phyloP scores from a whole-genome alignment of 2,329 filamentous ascomycete species.

The Fusarium succisae region DNA sequence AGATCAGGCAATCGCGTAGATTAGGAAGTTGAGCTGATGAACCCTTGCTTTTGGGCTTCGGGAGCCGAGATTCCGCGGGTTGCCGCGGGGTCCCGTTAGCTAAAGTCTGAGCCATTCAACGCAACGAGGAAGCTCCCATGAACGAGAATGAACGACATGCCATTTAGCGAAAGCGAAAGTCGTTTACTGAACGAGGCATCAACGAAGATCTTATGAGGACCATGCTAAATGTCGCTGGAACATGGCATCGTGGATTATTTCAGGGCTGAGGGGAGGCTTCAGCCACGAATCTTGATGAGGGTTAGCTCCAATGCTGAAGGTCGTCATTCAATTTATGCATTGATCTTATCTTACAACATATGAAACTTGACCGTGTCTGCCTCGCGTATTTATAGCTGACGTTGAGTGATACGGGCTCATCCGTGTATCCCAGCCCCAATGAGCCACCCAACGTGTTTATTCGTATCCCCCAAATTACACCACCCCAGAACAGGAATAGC shows the following conservation, averaged over 20 bases:
- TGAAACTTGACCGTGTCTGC: background rate
- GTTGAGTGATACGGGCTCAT: background rate
- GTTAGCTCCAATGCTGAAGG: background rate
- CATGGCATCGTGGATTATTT: background rate
- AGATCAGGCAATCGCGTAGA: background rate
- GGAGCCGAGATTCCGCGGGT: background rate
- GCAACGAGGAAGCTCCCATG: background rate
- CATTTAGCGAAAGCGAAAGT: background rate
- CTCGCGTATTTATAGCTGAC: background rate
- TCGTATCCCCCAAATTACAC: background rate
- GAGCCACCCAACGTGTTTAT: background rate
- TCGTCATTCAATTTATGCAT: background rate
- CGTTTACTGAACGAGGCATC: background rate
- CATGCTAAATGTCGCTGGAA: background rate
- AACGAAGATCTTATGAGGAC: fast-evolving
- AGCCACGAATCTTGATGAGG: background rate
- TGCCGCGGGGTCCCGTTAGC: background rate
- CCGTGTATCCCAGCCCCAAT: background rate
- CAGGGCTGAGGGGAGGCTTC: background rate
- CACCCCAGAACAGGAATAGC: background rate
- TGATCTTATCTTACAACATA: background rate
- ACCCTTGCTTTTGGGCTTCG: background rate
- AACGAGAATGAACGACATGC: background rate
- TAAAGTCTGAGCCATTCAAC: background rate
- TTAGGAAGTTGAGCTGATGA: background rate